Evolutionary conservation across 306 rosid species (phyloP), one percentile per base, ranked within the genome.

Genomic region (Cicer arietinum): DNA sequence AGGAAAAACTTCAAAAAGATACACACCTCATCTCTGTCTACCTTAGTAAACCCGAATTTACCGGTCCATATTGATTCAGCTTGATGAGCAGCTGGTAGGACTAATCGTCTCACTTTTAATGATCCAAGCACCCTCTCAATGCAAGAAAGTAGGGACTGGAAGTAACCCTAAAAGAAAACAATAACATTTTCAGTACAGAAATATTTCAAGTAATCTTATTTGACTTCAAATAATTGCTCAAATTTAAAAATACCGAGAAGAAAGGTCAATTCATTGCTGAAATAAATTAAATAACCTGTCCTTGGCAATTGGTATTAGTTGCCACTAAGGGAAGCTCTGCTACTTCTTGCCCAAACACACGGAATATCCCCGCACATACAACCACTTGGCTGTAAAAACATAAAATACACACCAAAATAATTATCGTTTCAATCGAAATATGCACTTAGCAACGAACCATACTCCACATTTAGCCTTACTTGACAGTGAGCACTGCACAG

Each of bases 241-340:
- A 67, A 54, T 41, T 9, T 4, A 60, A 75, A 5, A 22, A 8
- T 1, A 53, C 14, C 18, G 0, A 6, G 10, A 1, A 14, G 17
- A 48, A 41, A 12, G 53, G 7, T 20, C 14, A 54, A n/a, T 30
- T 12, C 57, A 64, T 67, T 2, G 8, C 47, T 54, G 0, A 44
- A 45, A 6, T 17, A 18, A 74, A 48, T 3, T 44, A 65, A 60
- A 22, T 42, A 74, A 91, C 98, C 93, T 87, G 90, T 85, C 92
- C 89, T 83, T 92, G 92, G 41, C n/a, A 84, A 71, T 85, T 81
- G 1, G 75, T 74, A 58, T 64, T 20, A 6, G 97, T 90, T 1
- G 97, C 96, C 60, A 90, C 96, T 60, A 94, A 79, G 8, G 99
- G 97, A 77, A 94, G 96, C 81, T 94, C 99, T 2, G 95, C 96